Evolutionary conservation across 441 rosid genomes (phyloP), one percentile per base, ranked within the genome.

Genomic region (Isatis lusitanica): DNA sequence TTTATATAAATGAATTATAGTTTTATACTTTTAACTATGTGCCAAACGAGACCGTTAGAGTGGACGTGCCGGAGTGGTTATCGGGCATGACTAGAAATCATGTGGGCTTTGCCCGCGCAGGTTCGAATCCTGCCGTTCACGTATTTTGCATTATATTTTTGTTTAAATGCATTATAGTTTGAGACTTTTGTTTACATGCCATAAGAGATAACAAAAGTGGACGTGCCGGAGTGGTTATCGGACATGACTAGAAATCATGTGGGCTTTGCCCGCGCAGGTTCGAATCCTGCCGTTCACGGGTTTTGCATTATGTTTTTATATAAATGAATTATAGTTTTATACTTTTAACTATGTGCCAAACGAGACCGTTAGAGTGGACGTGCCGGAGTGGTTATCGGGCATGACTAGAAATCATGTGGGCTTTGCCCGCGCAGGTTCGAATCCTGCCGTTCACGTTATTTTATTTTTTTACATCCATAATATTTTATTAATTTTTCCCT

Each of bases 401-500:
- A 89, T 87, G 94, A 90, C 91, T 87, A 89, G 96, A 93, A 93
- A 87, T 91, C 96, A 87, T 91, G 93, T 90, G 96, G 97, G 94
- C 90, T 90, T 0, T 85, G 89, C 94, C 90, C 92, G 90, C 92
- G 93, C 96, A 87, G 91, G 92, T 88, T 91, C 91, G 93, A 89
- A 88, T 93, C 90, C 89, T 88, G 94, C 88, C 85, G 91, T 78
- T 55, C 94, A 88, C 96, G 98, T 53, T 39, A 35, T 66, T 0
- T 10, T 39, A 21, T 21, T 1, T 21, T 21, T 21, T 21, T 21
- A 21, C 24, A 33, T 33, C 9, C 40, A 38, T 38, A 9, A 10
- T 38, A 38, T 7, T 7, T 7, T 16, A 10, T 4, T 11, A 3
- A 46, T 15, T 30, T 17, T 2, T 39, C 4, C 9, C 7, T 16